Percentiles rank a stretch among this genome's conserved stretches.
Evolutionary conservation across 106 monocot species (phyloP).

Genomic region (Phalaenopsis aphrodite): DNA sequence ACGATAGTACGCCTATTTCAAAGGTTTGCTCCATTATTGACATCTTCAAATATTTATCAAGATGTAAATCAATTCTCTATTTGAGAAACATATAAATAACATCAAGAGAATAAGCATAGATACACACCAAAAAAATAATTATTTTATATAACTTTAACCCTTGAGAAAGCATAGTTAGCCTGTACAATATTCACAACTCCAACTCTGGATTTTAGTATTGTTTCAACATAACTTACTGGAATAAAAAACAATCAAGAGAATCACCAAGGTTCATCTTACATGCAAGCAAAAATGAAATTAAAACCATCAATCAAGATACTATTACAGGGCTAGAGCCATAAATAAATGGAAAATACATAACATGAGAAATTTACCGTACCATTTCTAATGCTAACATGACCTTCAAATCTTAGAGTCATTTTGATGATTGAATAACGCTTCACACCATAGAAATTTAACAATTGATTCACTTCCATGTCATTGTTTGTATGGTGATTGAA

Average conservation of each 20-base stretch:
- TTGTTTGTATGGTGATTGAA: too few relatives aligned
- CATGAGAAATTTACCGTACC: not conserved
- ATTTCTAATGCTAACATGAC: not conserved
- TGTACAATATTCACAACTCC: not conserved
- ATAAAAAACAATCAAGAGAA: not conserved
- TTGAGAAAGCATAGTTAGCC: not conserved
- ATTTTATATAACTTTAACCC: not conserved
- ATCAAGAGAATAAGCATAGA: not conserved
- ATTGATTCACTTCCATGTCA: too few relatives aligned
- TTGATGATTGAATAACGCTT: too few relatives aligned
- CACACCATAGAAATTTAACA: too few relatives aligned
- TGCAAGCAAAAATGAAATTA: not conserved
- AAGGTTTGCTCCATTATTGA: not conserved
- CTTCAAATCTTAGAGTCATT: too few relatives aligned
- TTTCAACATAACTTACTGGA: conserved; percentile 7
- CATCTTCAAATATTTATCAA: not conserved
- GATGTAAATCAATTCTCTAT: not conserved
- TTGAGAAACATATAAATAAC: not conserved
- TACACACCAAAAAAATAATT: not conserved
- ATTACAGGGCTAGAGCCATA: not conserved
- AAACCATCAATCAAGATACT: not conserved
- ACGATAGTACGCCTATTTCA: conserved; percentile 74
- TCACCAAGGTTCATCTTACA: not conserved
- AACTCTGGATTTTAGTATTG: conserved; percentile 48
- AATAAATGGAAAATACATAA: not conserved